Evolutionary conservation across 495 filamentous ascomycete genomes (phyloP).

Genomic region (Hyaloscypha finlandica): DNA sequence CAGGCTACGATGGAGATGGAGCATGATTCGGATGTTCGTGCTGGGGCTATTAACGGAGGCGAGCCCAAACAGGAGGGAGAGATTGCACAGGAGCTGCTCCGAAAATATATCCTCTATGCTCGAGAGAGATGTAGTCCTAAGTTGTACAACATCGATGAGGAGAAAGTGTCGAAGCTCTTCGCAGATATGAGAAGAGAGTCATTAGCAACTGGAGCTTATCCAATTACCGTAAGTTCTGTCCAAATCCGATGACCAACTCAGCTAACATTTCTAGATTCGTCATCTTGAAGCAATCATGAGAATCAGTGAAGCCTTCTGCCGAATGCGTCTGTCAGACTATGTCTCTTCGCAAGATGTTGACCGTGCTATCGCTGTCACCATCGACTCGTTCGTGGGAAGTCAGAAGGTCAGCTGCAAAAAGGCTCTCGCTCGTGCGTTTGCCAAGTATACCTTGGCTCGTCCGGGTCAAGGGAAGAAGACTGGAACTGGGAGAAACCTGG

Average conservation of each 20-base stretch:
- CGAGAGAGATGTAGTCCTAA: constrained; percentile 89
- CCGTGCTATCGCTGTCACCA: constrained; percentile 93
- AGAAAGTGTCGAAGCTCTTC: constrained; percentile 92
- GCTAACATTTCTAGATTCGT: constrained; percentile 65
- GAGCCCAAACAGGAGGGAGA: constrained; percentile 70
- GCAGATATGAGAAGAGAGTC: constrained; percentile 95
- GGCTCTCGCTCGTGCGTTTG: constrained; percentile 92
- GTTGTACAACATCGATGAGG: constrained; percentile 96
- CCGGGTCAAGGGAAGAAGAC: constrained; percentile 37
- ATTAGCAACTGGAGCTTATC: constrained; percentile 91
- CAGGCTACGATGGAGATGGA: constrained; percentile 50
- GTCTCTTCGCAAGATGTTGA: constrained; percentile 89
- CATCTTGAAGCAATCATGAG: constrained; percentile 97
- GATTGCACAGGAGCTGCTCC: constrained; percentile 86
- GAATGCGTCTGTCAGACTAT: constrained; percentile 94
- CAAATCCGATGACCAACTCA: not conserved
- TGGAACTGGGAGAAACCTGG: constrained; percentile 25
- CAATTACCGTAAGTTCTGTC: constrained; percentile 79
- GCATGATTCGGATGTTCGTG: constrained; percentile 26
- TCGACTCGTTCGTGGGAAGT: constrained; percentile 92
- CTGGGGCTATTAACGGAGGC: constrained; percentile 42
- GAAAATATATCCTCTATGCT: constrained; percentile 98
- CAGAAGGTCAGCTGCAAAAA: constrained; percentile 99
- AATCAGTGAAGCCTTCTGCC: constrained; percentile 88
- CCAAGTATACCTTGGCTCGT: constrained; percentile 76